These are phyloP conservation scores for Aspergillus viridinutans DNA, from an alignment of 2,329 filamentous ascomycete genomes.

Conservation along the genomic window DNA sequence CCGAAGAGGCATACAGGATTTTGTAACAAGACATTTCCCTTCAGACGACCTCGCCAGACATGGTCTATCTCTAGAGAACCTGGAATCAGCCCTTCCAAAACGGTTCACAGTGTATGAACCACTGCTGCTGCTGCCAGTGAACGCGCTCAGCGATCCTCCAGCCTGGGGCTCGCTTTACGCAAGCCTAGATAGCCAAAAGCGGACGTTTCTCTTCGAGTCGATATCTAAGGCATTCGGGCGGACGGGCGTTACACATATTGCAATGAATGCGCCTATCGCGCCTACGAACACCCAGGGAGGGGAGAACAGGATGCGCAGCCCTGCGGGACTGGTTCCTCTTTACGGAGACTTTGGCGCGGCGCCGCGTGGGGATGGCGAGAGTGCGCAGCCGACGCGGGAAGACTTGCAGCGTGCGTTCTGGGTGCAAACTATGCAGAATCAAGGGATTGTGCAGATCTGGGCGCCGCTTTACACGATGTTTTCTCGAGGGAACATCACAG, in stretches of 20 bases:
- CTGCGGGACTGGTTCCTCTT: constrained; percentile 64
- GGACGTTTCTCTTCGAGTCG: constrained; percentile 38
- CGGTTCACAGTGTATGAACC: constrained; percentile 55
- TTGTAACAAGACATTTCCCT: constrained; percentile 21
- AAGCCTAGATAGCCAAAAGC: constrained; percentile 21
- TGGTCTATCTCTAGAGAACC: constrained; percentile 10
- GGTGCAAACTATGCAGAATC: constrained; percentile 72
- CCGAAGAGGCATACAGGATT: constrained; percentile 28
- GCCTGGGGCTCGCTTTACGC: constrained; percentile 27
- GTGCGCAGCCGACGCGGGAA: constrained; percentile 26
- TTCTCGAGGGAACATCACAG: constrained; percentile 80
- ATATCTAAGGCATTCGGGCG: constrained; percentile 39
- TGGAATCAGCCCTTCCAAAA: constrained; percentile 32
- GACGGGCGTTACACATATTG: constrained; percentile 51
- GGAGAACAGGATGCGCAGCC: constrained; percentile 71
- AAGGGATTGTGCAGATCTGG: constrained; percentile 77
- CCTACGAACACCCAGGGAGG: constrained; percentile 23
- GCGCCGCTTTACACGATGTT: constrained; percentile 93
- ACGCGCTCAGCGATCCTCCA: constrained; percentile 38
- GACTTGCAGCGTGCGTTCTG: constrained; percentile 71
- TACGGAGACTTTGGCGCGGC: constrained; percentile 68
- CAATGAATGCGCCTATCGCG: constrained; percentile 56
- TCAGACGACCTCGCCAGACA: constrained; percentile 11
- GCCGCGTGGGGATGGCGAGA: constrained; percentile 12
- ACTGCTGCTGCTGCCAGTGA: constrained; percentile 53